A percentile compares a stretch with the other conserved stretches of the same genome.
Evolutionary conservation across 2,329 filamentous ascomycete species (phyloP).

Genomic region (Fusarium liriodendri): DNA sequence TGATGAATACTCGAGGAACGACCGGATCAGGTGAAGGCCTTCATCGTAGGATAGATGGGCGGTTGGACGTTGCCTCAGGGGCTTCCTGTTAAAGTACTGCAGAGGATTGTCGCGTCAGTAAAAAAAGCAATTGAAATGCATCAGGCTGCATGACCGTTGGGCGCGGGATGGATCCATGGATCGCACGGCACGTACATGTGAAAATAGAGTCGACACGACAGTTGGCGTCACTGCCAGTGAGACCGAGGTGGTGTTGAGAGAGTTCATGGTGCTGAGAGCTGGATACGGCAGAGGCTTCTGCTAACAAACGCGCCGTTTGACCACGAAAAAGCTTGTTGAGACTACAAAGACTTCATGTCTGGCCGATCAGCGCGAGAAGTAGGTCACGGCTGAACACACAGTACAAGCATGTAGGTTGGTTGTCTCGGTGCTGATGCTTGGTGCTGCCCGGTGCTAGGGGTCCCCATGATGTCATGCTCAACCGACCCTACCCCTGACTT

Average conservation of each 20-base stretch:
- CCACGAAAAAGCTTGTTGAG: constrained; percentile 8
- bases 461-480: constrained; percentile 44
- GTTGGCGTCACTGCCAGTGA: constrained; percentile 87
- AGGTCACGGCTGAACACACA: constrained; percentile 24
- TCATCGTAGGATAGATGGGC: constrained; percentile 95
- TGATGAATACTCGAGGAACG: constrained; percentile 86
- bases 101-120: constrained; percentile 17
- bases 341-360: constrained; percentile 16
- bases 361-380: not conserved
- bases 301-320: constrained; percentile 25
- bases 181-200: constrained; percentile 74
- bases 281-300: constrained; percentile 9
- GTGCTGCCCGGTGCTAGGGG: constrained; percentile 18
- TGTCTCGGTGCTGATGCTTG: not conserved
- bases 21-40: constrained; percentile 86
- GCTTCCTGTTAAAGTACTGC: constrained; percentile 85
- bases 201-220: constrained; percentile 86
- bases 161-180: not conserved
- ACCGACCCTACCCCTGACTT: constrained; percentile 34
- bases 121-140: constrained; percentile 4
- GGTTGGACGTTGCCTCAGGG: constrained; percentile 81
- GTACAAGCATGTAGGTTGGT: constrained; percentile 1
- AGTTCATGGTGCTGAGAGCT: constrained; percentile 52
- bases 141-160: constrained; percentile 8
- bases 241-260: constrained; percentile 83